Evolutionary conservation across 2,329 filamentous ascomycete genomes (phyloP), one percentile per base, ranked within the genome.

Genomic region (Calonectria pauciramosa): DNA sequence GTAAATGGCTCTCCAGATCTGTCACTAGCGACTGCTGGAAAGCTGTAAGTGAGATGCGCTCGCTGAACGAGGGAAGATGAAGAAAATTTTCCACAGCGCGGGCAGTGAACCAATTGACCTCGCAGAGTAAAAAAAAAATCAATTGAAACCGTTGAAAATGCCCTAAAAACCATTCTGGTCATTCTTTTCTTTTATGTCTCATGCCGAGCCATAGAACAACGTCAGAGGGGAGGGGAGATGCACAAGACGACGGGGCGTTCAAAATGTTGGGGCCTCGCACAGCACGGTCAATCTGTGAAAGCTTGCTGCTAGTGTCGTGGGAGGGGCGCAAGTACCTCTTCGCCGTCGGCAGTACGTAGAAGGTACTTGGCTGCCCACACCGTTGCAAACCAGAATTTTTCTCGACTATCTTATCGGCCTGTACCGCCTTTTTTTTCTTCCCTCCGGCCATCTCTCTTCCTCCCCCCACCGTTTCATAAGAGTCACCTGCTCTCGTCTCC

Each of bases 361-460:
- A 9, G 28, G 44, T 75, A 69, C 71, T 38, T 65, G 44, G 60
- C 28, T 20, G 44, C 67, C 63, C 64, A 59, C 68, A 49, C 65
- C 71, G 78, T 80, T 77, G 77, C 77, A 79, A 72, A 79, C 77
- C 60, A 77, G 70, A 80, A 78, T 78, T 81, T 81, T 81, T 76
- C 44, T 65, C 44, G n/a, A 41, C 66, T 81, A 81, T 81, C 79
- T 81, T 81, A 81, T 81, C 79, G 70, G 75, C 18, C 41, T 59
- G 76, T 77, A 71, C 80, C 77, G 76, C 80, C 75, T 77, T 80
- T 81, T 82, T 81, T 82, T 79, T 76, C 64, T 77, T 73, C 64
- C 71, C 73, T 41, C 69, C 52, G 60, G 56, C 72, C 67, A 68
- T 71, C 76, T 72, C 70, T 75, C 65, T 71, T 71, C 68, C 67